Evolutionary conservation across 2,329 filamentous ascomycete species (phyloP).

Genomic region (Aspergillus chevalieri): DNA sequence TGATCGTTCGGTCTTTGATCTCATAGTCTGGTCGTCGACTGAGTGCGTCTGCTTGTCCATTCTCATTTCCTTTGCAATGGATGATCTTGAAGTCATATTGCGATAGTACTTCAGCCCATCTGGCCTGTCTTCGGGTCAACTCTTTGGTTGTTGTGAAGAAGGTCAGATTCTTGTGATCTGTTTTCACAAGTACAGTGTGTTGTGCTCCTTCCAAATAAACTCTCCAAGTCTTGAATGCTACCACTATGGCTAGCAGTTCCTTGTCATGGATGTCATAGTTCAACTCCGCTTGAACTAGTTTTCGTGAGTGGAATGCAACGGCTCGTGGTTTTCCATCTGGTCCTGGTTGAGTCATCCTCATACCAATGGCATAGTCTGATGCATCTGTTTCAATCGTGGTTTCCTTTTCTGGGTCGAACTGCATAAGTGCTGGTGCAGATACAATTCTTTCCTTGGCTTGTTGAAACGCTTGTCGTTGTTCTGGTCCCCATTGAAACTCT

Average conservation of each 20-base stretch:
- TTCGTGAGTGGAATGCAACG: background rate
- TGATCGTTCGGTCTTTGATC: too few species aligned
- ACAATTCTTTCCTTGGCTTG: background rate
- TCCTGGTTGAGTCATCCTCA: background rate
- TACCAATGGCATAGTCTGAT: background rate
- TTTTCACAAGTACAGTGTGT: background rate
- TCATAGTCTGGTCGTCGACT: too few species aligned
- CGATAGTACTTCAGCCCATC: too few species aligned
- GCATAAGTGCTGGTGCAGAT: background rate
- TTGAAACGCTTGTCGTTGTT: background rate
- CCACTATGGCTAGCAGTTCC: too few species aligned
- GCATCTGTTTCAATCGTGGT: background rate
- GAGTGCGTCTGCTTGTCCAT: background rate
- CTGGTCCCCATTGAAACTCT: background rate
- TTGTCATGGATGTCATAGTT: too few species aligned
- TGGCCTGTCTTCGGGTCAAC: too few species aligned
- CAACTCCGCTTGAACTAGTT: background rate
- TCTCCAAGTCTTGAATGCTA: background rate
- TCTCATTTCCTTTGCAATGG: too few species aligned
- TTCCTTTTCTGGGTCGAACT: background rate
- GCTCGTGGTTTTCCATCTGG: background rate
- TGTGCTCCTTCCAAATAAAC: background rate
- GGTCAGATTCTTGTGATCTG: background rate
- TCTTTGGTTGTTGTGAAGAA: too few species aligned
- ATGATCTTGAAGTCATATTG: too few species aligned